Evolutionary conservation across 139 green algal genomes (phyloP), one percentile per base, ranked within the genome.

Genomic region (Closterium sp.): DNA sequence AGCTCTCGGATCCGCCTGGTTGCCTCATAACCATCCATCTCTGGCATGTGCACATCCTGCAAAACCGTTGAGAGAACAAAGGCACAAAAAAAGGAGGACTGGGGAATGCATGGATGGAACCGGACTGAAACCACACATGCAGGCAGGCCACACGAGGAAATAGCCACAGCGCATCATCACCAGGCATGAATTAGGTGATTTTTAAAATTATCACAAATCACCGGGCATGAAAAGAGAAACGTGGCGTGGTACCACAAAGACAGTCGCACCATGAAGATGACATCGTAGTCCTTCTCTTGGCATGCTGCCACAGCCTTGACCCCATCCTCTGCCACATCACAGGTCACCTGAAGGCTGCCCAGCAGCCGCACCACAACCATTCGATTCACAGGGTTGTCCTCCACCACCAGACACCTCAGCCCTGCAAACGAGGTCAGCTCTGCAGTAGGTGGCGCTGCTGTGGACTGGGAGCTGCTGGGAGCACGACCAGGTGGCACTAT

Each of bases 351-450:
- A 28, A 92, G 84, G 90, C 66, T 92, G 25, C 66, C 31, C 84
- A 92, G 84, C 84, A 92, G 91, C 23, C 84, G 19, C 28, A 33
- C 90, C 5, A 69, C 84, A 36, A 92, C 90, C 31, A 92, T 91
- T 34, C 84, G 90, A 33, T 92, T 92, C 84, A 92, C 89, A 25
- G 34, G 89, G 34, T 91, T 91, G 89, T 91, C 89, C 30, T 91
- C 89, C 84, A 87, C 89, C 81, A 91, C 89, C 64, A 91, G 84
- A n/a, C 33, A 83, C 69, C 64, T 34, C 85, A 89, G 85, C 33
- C 25, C 32, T 1, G 85, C 55, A 76, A 76, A 76, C 55, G 55
- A 76, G 16, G 2, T 16, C 55, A 76, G 38, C 38, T 66, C 38
- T 55, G 36, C 36, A 12, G 36, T 4, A 55, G 36, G 6, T 66